Base-by-base conservation (phyloP, 176 grass and related monocot genomes). In the Zea luxurians region DNA sequence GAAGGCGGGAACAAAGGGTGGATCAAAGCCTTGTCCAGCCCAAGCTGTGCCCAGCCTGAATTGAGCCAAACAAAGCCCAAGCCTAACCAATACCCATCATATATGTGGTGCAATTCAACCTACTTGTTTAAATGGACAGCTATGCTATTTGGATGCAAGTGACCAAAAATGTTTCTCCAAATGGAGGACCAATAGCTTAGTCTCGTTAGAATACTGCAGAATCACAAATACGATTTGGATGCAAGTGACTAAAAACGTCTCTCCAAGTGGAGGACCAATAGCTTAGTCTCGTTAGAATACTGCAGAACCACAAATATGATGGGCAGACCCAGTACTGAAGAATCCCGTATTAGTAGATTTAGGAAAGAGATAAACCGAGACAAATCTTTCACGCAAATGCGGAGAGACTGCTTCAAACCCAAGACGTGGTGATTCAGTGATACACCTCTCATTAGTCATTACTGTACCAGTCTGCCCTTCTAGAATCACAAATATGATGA, bases 41-140 rank as follows among this genome's bases (percentile, higher is more conserved):
- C 42, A 80, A 41, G 47, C 10, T 7, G 6, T 41, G 49, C 36
- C n/a, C 40, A 63, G 36, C 53, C 50, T 49, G 21, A 80, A 6
- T 8, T 74, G 60, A 11, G 17, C 6, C 37, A 82, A 82, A 42
- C 8, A 38, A 7, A 68, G 63, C 37, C 48, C 35, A 75, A 75
- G 1, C 70, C 71, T 3, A 1, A 73, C n/a, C 13, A 70, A 7
- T 50, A 61, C 13, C 21, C 59, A 67, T 38, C 18, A 45, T 49
- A 20, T 42, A 9, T 41, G 10, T 46, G 16, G 46, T 60, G 43
- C 5, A 48, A 9, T 37, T 58, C 1, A 0, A 50, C 7, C 1
- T 37, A 54, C 54, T 11, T 75, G 21, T 61, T 61, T 48, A 16
- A 16, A 61, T 4, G 17, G 27, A 16, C 21, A 41, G 10, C 47